phyloP scores from a whole-genome alignment of 305 asterid species.

The Fraxinus xanthoxyloides region DNA sequence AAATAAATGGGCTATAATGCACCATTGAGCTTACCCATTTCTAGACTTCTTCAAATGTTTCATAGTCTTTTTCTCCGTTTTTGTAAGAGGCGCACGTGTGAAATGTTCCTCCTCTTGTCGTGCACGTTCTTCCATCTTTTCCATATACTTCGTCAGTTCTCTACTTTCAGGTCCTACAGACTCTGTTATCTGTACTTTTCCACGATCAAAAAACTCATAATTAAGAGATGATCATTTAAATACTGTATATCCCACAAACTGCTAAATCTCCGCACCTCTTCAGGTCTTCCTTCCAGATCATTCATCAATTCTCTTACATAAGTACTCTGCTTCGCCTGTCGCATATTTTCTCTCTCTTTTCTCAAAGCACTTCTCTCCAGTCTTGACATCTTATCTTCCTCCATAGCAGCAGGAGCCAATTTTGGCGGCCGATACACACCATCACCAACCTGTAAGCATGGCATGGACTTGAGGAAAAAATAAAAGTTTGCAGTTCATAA shows the following conservation, averaged over 20 bases:
- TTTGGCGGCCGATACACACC: constrained; percentile 72
- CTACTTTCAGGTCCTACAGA: constrained; percentile 59
- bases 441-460: constrained; percentile 47
- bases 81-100: constrained; percentile 78
- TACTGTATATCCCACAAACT: neutral
- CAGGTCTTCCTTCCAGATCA: constrained; percentile 77
- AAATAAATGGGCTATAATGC: neutral
- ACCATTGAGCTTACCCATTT: constrained; percentile 51
- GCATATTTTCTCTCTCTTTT: constrained; percentile 48
- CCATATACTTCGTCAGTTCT: constrained; percentile 50
- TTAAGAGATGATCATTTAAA: neutral
- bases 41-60: constrained; percentile 66
- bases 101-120: constrained; percentile 75
- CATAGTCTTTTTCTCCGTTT: constrained; percentile 63
- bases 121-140: constrained; percentile 69
- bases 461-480: neutral
- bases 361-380: constrained; percentile 67
- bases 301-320: constrained; percentile 60
- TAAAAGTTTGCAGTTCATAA: neutral
- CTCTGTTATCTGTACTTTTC: constrained; percentile 60
- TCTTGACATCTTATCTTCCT: constrained; percentile 57
- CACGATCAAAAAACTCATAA: constrained; percentile 12
- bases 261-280: constrained; percentile 52
- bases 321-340: constrained; percentile 49
- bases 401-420: constrained; percentile 69